These are phyloP conservation scores for Monotropa hypopitys DNA, from an alignment of 179 eudicot genomes.

Conservation along the genomic window DNA sequence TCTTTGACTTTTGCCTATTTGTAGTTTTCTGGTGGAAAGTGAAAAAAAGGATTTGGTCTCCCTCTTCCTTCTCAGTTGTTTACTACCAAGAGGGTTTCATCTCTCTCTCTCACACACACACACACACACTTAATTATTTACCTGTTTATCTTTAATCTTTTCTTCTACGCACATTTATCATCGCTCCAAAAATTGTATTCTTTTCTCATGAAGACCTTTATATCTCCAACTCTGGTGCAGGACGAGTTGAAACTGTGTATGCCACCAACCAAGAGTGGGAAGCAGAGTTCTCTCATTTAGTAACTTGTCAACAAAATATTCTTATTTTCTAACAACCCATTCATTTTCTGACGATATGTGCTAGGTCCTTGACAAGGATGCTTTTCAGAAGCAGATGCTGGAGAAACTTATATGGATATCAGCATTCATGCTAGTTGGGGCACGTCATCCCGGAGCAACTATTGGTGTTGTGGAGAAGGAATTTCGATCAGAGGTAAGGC, in stretches of 20 bases:
- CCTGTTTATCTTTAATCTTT: background rate
- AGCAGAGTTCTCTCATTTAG: background rate
- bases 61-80: background rate
- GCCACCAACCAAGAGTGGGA: background rate
- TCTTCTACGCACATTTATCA: background rate
- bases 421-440: constrained; percentile 98
- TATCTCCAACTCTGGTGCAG: background rate
- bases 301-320: background rate
- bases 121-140: background rate
- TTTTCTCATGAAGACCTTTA: background rate
- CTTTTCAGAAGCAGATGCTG: constrained; percentile 88
- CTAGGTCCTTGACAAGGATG: constrained; percentile 83
- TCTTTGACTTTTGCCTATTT: background rate
- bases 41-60: background rate
- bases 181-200: background rate
- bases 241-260: background rate
- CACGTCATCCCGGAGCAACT: constrained; percentile 96
- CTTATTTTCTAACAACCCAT: background rate
- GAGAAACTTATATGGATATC: constrained; percentile 97
- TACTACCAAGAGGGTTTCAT: background rate
- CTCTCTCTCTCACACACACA: background rate
- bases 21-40: background rate
- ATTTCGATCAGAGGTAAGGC: constrained; percentile 63
- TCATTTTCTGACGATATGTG: background rate
- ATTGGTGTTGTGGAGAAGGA: constrained; percentile 91